A percentile compares a stretch with the other conserved stretches of the same genome.
Evolutionary conservation across 345 rosid species (phyloP).

Genomic region (Isatis tinctoria): DNA sequence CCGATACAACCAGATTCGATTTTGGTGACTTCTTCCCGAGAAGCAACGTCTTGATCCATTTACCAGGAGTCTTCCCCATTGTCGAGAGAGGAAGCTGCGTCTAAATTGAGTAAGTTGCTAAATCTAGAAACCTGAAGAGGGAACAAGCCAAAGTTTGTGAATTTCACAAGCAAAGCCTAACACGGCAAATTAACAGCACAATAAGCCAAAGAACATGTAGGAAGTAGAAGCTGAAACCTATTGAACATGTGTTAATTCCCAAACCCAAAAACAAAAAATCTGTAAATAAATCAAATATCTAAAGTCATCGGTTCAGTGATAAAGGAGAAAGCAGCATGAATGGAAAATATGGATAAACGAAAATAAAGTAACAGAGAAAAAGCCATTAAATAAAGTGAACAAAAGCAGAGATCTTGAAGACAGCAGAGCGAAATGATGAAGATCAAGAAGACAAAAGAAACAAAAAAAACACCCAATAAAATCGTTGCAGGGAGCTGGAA

Average conservation of each 20-base stretch:
- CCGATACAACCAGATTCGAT: slow-evolving; percentile 36
- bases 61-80: slow-evolving; percentile 79
- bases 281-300: neutral
- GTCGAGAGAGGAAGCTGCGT: neutral
- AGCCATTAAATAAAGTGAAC: slow-evolving; percentile 4
- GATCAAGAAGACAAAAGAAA: neutral
- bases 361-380: neutral
- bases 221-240: neutral
- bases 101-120: slow-evolving; percentile 4
- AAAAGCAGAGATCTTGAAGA: slow-evolving; percentile 27
- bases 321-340: neutral
- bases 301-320: neutral
- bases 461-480: neutral
- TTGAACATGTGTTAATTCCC: neutral
- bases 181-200: neutral
- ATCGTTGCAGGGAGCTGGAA: neutral
- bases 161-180: neutral
- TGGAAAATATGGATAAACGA: neutral
- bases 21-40: slow-evolving; percentile 73
- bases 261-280: neutral
- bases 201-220: neutral
- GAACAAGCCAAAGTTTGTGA: slow-evolving; percentile 2
- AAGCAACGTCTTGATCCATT: slow-evolving; percentile 67
- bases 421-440: neutral
- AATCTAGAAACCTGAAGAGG: slow-evolving; percentile 23